A percentile compares a stretch with the other conserved stretches of the same genome.
phyloP scores from a whole-genome alignment of 75 land plant species.

The Gnetum montanum region DNA sequence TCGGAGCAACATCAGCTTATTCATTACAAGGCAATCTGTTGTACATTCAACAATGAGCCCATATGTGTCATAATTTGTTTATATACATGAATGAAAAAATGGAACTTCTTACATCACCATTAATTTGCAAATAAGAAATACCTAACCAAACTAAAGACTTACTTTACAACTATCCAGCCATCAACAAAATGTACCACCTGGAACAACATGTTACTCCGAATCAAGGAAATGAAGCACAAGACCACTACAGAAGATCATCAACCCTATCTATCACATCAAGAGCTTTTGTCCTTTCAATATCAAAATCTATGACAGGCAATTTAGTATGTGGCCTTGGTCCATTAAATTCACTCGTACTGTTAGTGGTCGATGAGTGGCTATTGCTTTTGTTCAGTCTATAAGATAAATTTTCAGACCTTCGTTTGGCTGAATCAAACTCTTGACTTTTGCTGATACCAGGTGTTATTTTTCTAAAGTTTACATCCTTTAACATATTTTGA shows the following conservation, averaged over 20 bases:
- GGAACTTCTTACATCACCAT: constrained; percentile 4
- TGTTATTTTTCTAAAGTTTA: constrained; percentile 13
- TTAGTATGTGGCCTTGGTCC: constrained; percentile 9
- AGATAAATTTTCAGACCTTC: constrained; percentile 8
- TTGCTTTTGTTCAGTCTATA: constrained; percentile 44
- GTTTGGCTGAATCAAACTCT: constrained; percentile 24
- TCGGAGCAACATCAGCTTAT: too few species aligned
- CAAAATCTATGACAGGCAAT: constrained; percentile 10
- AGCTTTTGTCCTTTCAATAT: constrained; percentile 17
- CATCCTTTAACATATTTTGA: constrained; percentile 38
- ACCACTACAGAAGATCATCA: constrained; percentile 9
- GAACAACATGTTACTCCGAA: background rate
- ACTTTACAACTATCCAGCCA: background rate
- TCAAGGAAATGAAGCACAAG: background rate
- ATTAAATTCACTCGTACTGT: constrained; percentile 14
- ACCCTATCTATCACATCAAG: constrained; percentile 63
- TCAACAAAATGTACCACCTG: background rate
- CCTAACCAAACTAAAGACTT: constrained; percentile 3
- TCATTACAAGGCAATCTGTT: too few species aligned
- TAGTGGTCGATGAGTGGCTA: constrained; percentile 48
- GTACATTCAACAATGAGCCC: constrained; percentile 3
- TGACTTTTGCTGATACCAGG: constrained; percentile 57
- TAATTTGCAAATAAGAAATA: background rate
- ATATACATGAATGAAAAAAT: background rate
- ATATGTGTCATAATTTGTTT: background rate